Evolutionary conservation across 371 early-diverging fungal genomes (phyloP).

Genomic region (Blakeslea trispora): DNA sequence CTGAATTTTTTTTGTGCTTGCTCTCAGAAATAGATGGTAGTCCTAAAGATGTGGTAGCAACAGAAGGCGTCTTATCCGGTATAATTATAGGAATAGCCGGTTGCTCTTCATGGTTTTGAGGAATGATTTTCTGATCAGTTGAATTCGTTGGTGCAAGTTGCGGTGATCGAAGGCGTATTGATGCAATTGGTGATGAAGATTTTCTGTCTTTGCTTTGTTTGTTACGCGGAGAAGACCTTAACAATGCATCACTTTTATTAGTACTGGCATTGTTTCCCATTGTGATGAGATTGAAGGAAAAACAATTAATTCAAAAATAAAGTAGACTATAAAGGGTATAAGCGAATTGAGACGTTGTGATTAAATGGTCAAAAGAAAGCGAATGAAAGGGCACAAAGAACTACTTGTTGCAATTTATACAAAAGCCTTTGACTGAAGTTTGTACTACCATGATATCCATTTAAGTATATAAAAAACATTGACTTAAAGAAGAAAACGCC

Average conservation of each 20-base stretch:
- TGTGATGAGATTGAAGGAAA: background rate
- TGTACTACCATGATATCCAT: conserved; percentile 9
- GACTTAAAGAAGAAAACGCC: conserved; percentile 25
- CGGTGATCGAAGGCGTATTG: background rate
- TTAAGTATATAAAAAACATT: conserved; percentile 20
- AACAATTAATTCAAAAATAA: background rate
- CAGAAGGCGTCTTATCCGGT: background rate
- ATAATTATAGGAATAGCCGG: background rate
- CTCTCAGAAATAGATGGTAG: conserved; percentile 12
- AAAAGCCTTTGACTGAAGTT: conserved; percentile 1
- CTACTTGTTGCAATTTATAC: background rate
- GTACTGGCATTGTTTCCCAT: conserved; percentile 20
- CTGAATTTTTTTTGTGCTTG: conserved; percentile 3
- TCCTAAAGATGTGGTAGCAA: background rate
- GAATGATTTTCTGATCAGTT: background rate
- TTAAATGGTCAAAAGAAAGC: too few species aligned
- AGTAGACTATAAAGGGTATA: conserved; percentile 1
- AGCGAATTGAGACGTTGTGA: background rate
- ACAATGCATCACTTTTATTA: conserved; percentile 6
- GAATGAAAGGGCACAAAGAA: background rate
- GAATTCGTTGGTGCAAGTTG: conserved; percentile 1
- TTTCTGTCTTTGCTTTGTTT: background rate
- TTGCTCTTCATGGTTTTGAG: background rate
- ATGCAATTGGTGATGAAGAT: conserved; percentile 1
- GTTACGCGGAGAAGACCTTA: background rate